Conservation (phyloP, 2,329 filamentous ascomycete species). For the Epichloe uncinata region DNA sequence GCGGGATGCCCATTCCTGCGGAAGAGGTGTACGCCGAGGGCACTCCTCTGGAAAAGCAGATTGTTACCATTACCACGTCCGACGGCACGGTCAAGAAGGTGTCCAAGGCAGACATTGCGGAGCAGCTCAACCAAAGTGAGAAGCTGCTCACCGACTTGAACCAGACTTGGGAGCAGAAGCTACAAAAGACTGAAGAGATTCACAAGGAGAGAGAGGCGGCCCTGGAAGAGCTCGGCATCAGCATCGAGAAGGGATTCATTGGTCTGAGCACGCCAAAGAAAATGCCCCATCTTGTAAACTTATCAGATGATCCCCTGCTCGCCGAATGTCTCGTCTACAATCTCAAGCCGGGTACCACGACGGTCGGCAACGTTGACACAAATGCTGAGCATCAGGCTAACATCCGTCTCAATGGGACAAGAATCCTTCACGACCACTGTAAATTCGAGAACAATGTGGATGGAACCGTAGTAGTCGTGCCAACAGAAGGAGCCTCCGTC, state of each 20-base stretch:
- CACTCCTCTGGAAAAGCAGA: conserved; percentile 87
- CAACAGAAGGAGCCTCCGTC: conserved; percentile 81
- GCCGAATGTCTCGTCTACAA: conserved; percentile 98
- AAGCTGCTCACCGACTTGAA: conserved; percentile 93
- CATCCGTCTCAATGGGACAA: conserved; percentile 84
- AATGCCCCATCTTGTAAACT: conserved; percentile 96
- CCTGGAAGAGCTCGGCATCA: conserved; percentile 92
- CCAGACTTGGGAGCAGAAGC: conserved; percentile 96
- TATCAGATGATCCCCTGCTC: conserved; percentile 86
- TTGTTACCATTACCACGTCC: conserved; percentile 79
- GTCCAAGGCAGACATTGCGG: conserved; percentile 94
- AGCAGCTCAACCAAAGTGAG: conserved; percentile 91
- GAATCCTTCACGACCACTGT: conserved; percentile 87
- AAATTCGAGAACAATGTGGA: conserved; percentile 79
- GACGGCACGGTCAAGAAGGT: conserved; percentile 89
- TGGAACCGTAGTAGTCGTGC: conserved; percentile 82
- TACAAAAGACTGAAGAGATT: conserved; percentile 89
- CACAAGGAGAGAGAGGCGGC: conserved; percentile 95
- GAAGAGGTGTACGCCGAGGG: conserved; percentile 86
- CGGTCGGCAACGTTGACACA: conserved; percentile 86
- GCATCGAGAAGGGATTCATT: conserved; percentile 96
- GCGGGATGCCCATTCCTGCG: conserved; percentile 37
- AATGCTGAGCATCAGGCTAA: conserved; percentile 64
- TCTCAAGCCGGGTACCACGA: conserved; percentile 86
- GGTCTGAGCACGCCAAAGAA: conserved; percentile 94